Evolutionary conservation across 306 rosid species (phyloP), one percentile per base, ranked within the genome.

Genomic region (Glycine latifolia): DNA sequence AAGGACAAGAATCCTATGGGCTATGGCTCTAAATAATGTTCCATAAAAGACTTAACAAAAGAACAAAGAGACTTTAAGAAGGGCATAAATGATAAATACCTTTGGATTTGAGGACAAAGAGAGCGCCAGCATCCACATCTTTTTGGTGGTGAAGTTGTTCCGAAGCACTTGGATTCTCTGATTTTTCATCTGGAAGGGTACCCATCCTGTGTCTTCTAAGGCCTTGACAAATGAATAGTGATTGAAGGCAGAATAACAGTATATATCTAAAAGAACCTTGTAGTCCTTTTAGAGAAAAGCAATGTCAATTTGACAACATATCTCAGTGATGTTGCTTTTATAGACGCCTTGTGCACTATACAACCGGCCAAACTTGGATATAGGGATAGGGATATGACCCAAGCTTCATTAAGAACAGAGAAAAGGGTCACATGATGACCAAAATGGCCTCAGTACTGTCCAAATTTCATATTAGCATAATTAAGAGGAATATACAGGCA

Each of bases 61-160:
- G 31, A 26, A 26, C 31, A 26, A 26, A 26, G 54, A 79, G 7
- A 41, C 0, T 63, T 8, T 44, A 39, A 4, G 5, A 37, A 54
- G 2, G 58, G 13, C 31, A 26, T 26, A 26, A 26, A 26, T 26
- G 31, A 26, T 13, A 0, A 62, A 0, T 39, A 93, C 94, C 97
- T 91, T 85, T 89, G 61, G 97, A 91, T 85, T 93, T 91, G 66
- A 93, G 97, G 68, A 93, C 97, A 87, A 93, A 93, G 61, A 84
- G 88, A 70, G 97, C 97, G 15, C 97, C 97, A 2, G 97, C 97
- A 75, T 93, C 97, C 9, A 84, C 78, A 47, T 86, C 84, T 11
- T 67, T 75, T 17, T 77, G 67, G 33, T 31, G 58, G 15, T 61
- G 41, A 61, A 61, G 73, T 10, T 76, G 83, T 44, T 71, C 77